Percentiles rank a stretch among this genome's conserved stretches.
Evolutionary conservation across 495 filamentous ascomycete genomes (phyloP).

Genomic region (Penicillium argentinense): DNA sequence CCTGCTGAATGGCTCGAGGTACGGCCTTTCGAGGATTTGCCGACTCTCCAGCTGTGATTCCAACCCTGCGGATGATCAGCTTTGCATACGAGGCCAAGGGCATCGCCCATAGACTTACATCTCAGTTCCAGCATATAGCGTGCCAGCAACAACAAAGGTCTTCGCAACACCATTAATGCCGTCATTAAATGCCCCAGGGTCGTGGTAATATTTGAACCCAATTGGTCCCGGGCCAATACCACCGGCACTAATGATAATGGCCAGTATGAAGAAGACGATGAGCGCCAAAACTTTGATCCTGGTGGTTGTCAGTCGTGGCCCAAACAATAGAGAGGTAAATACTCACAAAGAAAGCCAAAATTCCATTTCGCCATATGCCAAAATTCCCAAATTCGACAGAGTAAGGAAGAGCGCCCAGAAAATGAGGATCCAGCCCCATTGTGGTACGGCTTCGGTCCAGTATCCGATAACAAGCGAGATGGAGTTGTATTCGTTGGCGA

Average conservation of each 20-base stretch:
- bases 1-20: slow-evolving; percentile 65
- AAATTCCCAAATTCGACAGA: slow-evolving; percentile 53
- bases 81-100: too few relatives aligned
- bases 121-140: slow-evolving; percentile 71
- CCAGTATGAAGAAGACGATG: slow-evolving; percentile 67
- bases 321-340: not conserved
- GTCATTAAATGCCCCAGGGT: slow-evolving; percentile 69
- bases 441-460: slow-evolving; percentile 43
- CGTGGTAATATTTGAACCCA: slow-evolving; percentile 64
- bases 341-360: slow-evolving; percentile 43
- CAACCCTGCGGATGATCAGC: too few relatives aligned
- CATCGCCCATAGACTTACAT: too few relatives aligned
- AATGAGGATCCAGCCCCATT: slow-evolving; percentile 63
- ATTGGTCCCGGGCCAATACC: slow-evolving; percentile 55
- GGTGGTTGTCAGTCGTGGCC: not conserved
- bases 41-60: slow-evolving; percentile 68
- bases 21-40: slow-evolving; percentile 60
- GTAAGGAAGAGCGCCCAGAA: slow-evolving; percentile 56
- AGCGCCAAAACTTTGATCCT: slow-evolving; percentile 56
- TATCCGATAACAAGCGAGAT: slow-evolving; percentile 44
- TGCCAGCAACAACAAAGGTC: slow-evolving; percentile 68
- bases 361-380: slow-evolving; percentile 66
- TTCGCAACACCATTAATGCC: slow-evolving; percentile 54
- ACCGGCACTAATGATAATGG: slow-evolving; percentile 63
- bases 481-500: slow-evolving; percentile 53